These are phyloP conservation scores for Vachellia pachyceras DNA, from an alignment of 306 rosid genomes.

Conservation along the genomic window DNA sequence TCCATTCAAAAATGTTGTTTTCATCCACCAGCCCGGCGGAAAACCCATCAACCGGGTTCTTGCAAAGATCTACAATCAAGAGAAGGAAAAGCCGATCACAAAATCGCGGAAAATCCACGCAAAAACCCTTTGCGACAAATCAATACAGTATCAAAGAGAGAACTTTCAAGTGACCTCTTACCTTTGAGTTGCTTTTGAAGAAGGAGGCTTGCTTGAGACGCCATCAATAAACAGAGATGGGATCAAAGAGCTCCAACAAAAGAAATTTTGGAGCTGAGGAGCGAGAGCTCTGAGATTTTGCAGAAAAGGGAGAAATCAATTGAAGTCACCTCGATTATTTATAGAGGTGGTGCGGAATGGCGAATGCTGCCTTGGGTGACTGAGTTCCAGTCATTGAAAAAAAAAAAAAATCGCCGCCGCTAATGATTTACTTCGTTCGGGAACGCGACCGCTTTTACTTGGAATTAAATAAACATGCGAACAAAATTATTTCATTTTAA, in stretches of 20 bases:
- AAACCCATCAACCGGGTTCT: conserved; percentile 89
- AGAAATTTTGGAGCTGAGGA: background rate
- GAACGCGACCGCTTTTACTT: too few relatives aligned
- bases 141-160: background rate
- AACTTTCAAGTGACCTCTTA: conserved; percentile 7
- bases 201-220: conserved; percentile 93
- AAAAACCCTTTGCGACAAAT: conserved; percentile 17
- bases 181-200: conserved; percentile 96
- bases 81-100: conserved; percentile 14
- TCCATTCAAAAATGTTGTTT: conserved; percentile 89
- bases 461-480: too few relatives aligned
- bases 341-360: conserved; percentile 33
- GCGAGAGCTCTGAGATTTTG: conserved; percentile 47
- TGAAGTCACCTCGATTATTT: conserved; percentile 27
- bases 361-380: background rate
- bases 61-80: conserved; percentile 79
- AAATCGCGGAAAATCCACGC: conserved; percentile 38
- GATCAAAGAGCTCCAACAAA: conserved; percentile 17
- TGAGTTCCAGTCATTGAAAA: background rate
- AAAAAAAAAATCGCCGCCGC: too few relatives aligned
- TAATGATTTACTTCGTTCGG: too few relatives aligned
- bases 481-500: too few relatives aligned
- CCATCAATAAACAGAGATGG: conserved; percentile 50
- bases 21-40: conserved; percentile 98
- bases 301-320: conserved; percentile 26